These are phyloP conservation scores for grape (Vitis vinifera) DNA, from an alignment of 164 flowering plant species.

Conservation along the genomic window ASM3070453v1 NC_081810.1:7272501-7273000, in stretches of 20 bases:
- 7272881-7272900: slow-evolving; percentile 30
- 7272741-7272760: neutral
- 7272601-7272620: too few species aligned
- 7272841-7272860: slow-evolving; percentile 34
- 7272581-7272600: too few species aligned
- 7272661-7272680: too few species aligned
- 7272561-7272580: too few species aligned
- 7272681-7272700: neutral
- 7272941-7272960: slow-evolving; percentile 42
- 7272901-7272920: slow-evolving; percentile 4
- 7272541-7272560: slow-evolving; percentile 33
- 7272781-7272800: slow-evolving; percentile 49
- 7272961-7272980: slow-evolving; percentile 66
- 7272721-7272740: neutral
- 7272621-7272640: too few species aligned
- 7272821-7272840: slow-evolving; percentile 61
- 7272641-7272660: too few species aligned
- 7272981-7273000: slow-evolving; percentile 96
- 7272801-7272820: slow-evolving; percentile 64
- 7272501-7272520: too few species aligned
- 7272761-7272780: slow-evolving; percentile 50
- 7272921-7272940: slow-evolving; percentile 16
- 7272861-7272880: slow-evolving; percentile 29
- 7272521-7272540: slow-evolving; percentile 29
- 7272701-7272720: neutral